Evolutionary conservation across 1,284 basidiomycete species (phyloP), one percentile per base, ranked within the genome.

Genomic region (Rhodotorula sp.): DNA sequence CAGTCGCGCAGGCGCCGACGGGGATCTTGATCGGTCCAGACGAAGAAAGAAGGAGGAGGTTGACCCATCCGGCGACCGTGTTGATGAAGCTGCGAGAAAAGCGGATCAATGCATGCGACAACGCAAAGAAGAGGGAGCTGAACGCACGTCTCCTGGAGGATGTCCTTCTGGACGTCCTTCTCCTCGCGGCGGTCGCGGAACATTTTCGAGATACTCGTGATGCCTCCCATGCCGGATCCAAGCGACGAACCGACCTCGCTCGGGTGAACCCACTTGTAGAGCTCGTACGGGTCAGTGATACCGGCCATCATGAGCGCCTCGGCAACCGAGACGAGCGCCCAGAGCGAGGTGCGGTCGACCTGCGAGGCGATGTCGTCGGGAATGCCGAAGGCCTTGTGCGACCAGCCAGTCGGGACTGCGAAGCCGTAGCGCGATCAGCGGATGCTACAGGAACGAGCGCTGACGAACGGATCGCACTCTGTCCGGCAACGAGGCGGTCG

Each of bases 171-270:
- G 4, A 98, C 93, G 57, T 97, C 94, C 81, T 89, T 90, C 83
- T 98, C 95, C 79, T 96, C 93, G 65, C 93, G 89, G 74, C 96
- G 90, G 78, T 98, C 96, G 81, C 92, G 94, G 87, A 99, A 99
- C 96, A 99, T 99, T 81, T 91, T 88, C 52, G 88, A 86, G 81
- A 96, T 84, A 48, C 69, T 71, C 40, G 62, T 67, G 77, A 92
- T 88, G 80, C 95, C 95, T 79, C 95, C 95, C 95, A 99, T 98
- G 79, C 96, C 95, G 78, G 92, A 94, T 70, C 94, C 94, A 72
- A 97, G 84, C 68, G 88, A 87, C 6, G 92, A 91, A 72, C 94
- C 94, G 74, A 99, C 90, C 79, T 98, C 92, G 15, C 93, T 93
- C 11, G 95, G 94, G 81, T 99, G 95, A 77, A 99, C 87, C 80